Evolutionary conservation across 2,329 filamentous ascomycete species (phyloP).

Genomic region (Colletotrichum liriopes): DNA sequence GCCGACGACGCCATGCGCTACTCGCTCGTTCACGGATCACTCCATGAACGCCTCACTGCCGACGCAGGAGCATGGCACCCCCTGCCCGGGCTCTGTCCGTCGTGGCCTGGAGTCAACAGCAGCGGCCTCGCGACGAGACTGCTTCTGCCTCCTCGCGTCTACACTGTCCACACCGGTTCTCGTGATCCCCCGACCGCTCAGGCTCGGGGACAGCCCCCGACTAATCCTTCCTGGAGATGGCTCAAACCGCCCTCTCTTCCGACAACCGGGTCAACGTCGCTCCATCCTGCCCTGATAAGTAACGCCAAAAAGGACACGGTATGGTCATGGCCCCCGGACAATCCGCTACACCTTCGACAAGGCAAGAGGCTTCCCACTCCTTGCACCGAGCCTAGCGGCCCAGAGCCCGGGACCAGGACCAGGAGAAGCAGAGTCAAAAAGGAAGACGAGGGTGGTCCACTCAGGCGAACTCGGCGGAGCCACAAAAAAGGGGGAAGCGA

Average conservation of each 20-base stretch:
- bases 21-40: neutral
- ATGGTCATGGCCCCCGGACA: neutral
- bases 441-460: neutral
- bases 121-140: neutral
- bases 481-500: constrained; percentile 1
- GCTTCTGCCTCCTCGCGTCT: neutral
- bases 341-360: constrained; percentile 17
- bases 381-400: neutral
- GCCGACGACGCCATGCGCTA: neutral
- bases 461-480: neutral
- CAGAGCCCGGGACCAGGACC: constrained; percentile 5
- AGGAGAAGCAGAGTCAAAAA: constrained; percentile 5
- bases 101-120: neutral
- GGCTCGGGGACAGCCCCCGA: neutral
- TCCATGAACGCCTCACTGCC: neutral
- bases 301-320: neutral
- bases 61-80: constrained; percentile 5
- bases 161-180: constrained; percentile 1
- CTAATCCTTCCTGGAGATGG: constrained; percentile 10
- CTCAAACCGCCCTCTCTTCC: constrained; percentile 13
- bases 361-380: constrained; percentile 1
- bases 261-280: constrained; percentile 17
- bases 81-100: neutral
- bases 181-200: neutral
- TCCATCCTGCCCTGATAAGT: constrained; percentile 9